A percentile compares a stretch with the other conserved stretches of the same genome.
Evolutionary conservation across 2,329 filamentous ascomycete species (phyloP).

Genomic region (Colletotrichum melonis): DNA sequence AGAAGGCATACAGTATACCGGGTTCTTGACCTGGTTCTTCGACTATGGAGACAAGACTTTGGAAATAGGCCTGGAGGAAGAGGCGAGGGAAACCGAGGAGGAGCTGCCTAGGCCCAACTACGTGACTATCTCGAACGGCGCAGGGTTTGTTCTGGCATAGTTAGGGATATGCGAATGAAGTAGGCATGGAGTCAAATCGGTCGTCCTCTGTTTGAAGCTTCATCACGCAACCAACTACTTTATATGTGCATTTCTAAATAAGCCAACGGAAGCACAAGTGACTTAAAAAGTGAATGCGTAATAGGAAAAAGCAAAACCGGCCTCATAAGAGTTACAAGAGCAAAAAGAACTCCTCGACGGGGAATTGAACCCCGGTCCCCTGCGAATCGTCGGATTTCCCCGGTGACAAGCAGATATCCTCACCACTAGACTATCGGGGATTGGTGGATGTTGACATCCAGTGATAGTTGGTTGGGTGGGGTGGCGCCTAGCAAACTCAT

Average conservation of each 20-base stretch:
- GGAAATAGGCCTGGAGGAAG: neutral
- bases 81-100: neutral
- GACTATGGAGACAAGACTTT: neutral
- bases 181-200: neutral
- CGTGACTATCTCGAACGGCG: neutral
- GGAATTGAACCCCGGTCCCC: slow-evolving; percentile 36
- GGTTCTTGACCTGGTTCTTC: neutral
- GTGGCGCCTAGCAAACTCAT: accelerated
- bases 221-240: too few relatives aligned
- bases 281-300: too few relatives aligned
- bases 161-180: too few relatives aligned
- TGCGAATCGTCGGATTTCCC: neutral
- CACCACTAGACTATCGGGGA: slow-evolving; percentile 36
- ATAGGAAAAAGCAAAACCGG: neutral
- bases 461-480: neutral
- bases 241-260: too few relatives aligned
- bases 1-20: neutral
- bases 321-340: too few relatives aligned
- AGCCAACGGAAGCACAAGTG: neutral
- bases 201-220: neutral
- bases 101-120: neutral
- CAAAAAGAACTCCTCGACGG: slow-evolving; percentile 26
- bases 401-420: slow-evolving; percentile 35
- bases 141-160: neutral
- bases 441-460: neutral